Evolutionary conservation across 2,329 filamentous ascomycete genomes (phyloP).

Genomic region (Clonostachys sp.): DNA sequence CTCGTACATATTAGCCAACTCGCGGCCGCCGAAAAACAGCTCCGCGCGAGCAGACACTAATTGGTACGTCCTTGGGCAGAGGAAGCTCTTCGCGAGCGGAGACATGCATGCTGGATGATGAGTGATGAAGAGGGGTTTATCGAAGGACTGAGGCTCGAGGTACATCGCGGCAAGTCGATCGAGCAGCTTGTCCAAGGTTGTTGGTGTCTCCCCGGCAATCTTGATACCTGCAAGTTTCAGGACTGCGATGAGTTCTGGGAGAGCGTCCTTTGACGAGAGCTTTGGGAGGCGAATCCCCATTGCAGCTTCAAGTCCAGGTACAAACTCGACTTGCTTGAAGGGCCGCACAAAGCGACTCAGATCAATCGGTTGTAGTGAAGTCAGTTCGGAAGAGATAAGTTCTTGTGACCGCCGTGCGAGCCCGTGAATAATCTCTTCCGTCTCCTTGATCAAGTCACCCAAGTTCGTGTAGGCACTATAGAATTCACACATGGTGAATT

Average conservation of each 20-base stretch:
- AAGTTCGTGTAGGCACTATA: constrained; percentile 84
- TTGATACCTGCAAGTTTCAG: constrained; percentile 55
- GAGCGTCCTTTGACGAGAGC: constrained; percentile 49
- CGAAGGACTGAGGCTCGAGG: constrained; percentile 70
- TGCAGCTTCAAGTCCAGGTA: constrained; percentile 69
- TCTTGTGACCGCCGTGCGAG: constrained; percentile 48
- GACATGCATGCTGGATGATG: constrained; percentile 89
- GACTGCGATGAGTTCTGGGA: constrained; percentile 48
- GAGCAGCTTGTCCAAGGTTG: constrained; percentile 64
- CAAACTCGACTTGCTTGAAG: constrained; percentile 72
- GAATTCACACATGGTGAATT: constrained; percentile 97
- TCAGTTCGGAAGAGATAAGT: constrained; percentile 38
- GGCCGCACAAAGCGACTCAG: constrained; percentile 43
- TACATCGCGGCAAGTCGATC: constrained; percentile 74
- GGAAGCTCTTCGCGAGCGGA: constrained; percentile 83
- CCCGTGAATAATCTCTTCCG: constrained; percentile 63
- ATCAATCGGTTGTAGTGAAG: constrained; percentile 41
- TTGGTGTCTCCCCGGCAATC: constrained; percentile 59
- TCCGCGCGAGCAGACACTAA: constrained; percentile 77
- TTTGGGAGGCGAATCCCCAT: constrained; percentile 64
- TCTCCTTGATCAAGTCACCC: constrained; percentile 68
- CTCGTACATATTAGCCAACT: constrained; percentile 96
- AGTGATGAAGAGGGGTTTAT: constrained; percentile 75
- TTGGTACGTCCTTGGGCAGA: constrained; percentile 64
- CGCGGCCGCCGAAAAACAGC: constrained; percentile 74